These are phyloP conservation scores for Ophiostoma sp. DNA, from an alignment of 2,329 filamentous ascomycete species.

Conservation along the genomic window DNA sequence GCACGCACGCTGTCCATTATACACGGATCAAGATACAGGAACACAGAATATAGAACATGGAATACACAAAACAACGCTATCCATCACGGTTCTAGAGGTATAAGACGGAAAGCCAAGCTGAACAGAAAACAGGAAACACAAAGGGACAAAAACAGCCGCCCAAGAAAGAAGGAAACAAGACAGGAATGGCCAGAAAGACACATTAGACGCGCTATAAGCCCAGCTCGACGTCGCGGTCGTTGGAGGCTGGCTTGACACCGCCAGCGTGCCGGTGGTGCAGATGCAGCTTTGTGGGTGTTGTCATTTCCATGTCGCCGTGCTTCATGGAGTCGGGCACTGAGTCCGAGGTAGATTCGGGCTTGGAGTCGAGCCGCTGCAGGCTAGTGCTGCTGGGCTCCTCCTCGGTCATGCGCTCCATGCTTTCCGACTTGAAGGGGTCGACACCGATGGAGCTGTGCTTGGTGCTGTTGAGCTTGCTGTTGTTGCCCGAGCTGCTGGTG, in stretches of 20 bases:
- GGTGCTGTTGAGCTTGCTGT: slow-evolving; percentile 1
- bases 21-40: not conserved
- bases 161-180: not conserved
- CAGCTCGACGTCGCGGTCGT: slow-evolving; percentile 14
- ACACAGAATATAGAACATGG: not conserved
- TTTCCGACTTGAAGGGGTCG: slow-evolving; percentile 18
- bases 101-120: slow-evolving; percentile 1
- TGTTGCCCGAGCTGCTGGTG: slow-evolving; percentile 1
- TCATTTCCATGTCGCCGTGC: not conserved
- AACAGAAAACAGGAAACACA: not conserved
- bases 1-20: slow-evolving; percentile 2
- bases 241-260: not conserved
- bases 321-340: not conserved
- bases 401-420: slow-evolving; percentile 23
- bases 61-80: slow-evolving; percentile 8
- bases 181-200: not conserved
- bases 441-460: slow-evolving; percentile 10
- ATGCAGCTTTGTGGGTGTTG: not conserved
- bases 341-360: slow-evolving; percentile 3
- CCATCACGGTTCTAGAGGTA: slow-evolving; percentile 7
- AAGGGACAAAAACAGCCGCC: not conserved
- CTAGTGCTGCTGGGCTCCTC: not conserved
- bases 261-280: not conserved
- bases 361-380: slow-evolving; percentile 13
- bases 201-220: not conserved